Percentiles rank a stretch among this genome's conserved stretches.
Evolutionary conservation across 805 yeast genomes (phyloP).

Genomic region (Pichia pseudocactophila): DNA sequence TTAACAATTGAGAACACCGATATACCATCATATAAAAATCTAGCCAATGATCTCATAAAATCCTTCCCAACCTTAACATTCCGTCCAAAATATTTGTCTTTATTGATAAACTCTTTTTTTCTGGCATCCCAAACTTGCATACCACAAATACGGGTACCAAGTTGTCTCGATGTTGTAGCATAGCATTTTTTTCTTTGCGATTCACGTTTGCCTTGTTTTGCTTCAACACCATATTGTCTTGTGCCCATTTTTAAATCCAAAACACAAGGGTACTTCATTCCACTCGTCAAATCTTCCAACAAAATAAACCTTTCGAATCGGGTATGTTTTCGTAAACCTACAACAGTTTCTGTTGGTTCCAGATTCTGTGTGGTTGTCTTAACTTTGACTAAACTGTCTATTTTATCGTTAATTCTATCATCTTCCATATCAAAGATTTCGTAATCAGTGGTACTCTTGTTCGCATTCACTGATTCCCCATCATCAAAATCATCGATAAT

Average conservation of each 20-base stretch:
- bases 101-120: conserved; percentile 43
- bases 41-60: conserved; percentile 63
- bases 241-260: conserved; percentile 97
- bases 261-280: conserved; percentile 80
- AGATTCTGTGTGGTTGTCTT: too few species aligned
- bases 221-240: conserved; percentile 95
- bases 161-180: conserved; percentile 64
- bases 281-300: conserved; percentile 82
- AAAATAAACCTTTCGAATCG: conserved; percentile 74
- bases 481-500: conserved; percentile 13
- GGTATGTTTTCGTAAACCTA: conserved; percentile 27
- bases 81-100: conserved; percentile 93
- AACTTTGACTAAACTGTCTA: conserved; percentile 1
- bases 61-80: conserved; percentile 59
- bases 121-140: conserved; percentile 70
- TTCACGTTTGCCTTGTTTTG: conserved; percentile 54
- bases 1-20: conserved; percentile 46
- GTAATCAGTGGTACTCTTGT: conserved; percentile 2
- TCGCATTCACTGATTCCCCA: neutral
- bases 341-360: too few species aligned
- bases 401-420: conserved; percentile 9
- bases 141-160: conserved; percentile 94
- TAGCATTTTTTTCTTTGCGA: conserved; percentile 81
- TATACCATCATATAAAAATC: conserved; percentile 75
- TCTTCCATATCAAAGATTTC: conserved; percentile 6